Conservation (phyloP, 768 basidiomycete species). For the Postia placenta region DNA sequence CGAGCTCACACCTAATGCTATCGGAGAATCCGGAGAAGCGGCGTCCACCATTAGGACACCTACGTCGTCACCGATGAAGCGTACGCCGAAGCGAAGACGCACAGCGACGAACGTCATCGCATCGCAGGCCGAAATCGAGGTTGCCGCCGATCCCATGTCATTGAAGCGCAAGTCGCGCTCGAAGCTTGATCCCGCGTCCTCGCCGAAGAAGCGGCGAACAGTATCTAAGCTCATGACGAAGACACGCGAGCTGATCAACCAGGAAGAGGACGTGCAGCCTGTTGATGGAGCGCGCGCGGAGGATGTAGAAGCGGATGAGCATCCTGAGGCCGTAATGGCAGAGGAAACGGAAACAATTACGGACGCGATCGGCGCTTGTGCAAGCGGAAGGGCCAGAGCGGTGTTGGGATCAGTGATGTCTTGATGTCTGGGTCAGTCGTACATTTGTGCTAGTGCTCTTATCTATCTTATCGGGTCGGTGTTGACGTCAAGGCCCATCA, state of each 20-base stretch:
- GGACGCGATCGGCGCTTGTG: no score
- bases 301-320: constrained; percentile 12
- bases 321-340: constrained; percentile 10
- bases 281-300: constrained; percentile 8
- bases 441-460: no score
- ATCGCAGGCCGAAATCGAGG: background rate
- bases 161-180: background rate
- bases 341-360: no score
- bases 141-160: background rate
- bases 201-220: background rate
- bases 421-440: no score
- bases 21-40: background rate
- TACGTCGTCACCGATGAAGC: background rate
- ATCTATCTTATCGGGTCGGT: no score
- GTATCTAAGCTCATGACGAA: background rate
- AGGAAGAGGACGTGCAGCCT: constrained; percentile 11
- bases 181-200: background rate
- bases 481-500: no score
- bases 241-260: constrained; percentile 2
- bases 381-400: no score
- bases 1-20: background rate
- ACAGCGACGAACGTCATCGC: constrained; percentile 1
- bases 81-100: background rate
- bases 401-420: no score
- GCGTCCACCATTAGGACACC: background rate